Conservation (phyloP, 2,329 filamentous ascomycete species). For the Phialocephala sp. region DNA sequence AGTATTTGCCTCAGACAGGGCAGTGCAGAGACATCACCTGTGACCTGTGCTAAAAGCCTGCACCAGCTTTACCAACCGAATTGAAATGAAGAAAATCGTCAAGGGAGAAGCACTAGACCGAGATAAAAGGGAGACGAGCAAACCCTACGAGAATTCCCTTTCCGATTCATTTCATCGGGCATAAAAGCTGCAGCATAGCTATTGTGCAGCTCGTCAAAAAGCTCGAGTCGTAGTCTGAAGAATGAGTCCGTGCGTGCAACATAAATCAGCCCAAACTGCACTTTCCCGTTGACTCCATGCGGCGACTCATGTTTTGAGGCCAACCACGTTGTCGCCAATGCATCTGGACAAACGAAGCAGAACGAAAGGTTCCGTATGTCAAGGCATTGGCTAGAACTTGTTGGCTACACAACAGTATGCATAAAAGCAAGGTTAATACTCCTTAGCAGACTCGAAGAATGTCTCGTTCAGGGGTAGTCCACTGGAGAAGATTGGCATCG, state of each 20-base stretch:
- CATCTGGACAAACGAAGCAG: slow-evolving; percentile 39
- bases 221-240: slow-evolving; percentile 39
- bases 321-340: slow-evolving; percentile 41
- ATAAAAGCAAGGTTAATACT: slow-evolving; percentile 24
- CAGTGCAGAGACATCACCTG: slow-evolving; percentile 16
- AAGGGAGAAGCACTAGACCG: neutral
- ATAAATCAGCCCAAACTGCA: slow-evolving; percentile 34
- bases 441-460: slow-evolving; percentile 36
- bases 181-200: slow-evolving; percentile 5
- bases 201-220: slow-evolving; percentile 4
- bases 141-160: neutral
- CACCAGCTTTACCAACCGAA: neutral
- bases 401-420: slow-evolving; percentile 32
- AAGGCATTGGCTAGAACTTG: slow-evolving; percentile 30
- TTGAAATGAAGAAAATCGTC: neutral
- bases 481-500: neutral
- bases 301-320: slow-evolving; percentile 32
- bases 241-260: slow-evolving; percentile 31
- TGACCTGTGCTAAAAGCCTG: slow-evolving; percentile 11
- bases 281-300: slow-evolving; percentile 34
- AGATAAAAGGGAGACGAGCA: neutral
- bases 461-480: slow-evolving; percentile 24
- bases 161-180: neutral
- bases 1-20: slow-evolving; percentile 6
- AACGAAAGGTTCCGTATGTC: slow-evolving; percentile 17